Base-by-base conservation (phyloP, 352 stramenopile genomes). In the Blastocystis sp. region DNA sequence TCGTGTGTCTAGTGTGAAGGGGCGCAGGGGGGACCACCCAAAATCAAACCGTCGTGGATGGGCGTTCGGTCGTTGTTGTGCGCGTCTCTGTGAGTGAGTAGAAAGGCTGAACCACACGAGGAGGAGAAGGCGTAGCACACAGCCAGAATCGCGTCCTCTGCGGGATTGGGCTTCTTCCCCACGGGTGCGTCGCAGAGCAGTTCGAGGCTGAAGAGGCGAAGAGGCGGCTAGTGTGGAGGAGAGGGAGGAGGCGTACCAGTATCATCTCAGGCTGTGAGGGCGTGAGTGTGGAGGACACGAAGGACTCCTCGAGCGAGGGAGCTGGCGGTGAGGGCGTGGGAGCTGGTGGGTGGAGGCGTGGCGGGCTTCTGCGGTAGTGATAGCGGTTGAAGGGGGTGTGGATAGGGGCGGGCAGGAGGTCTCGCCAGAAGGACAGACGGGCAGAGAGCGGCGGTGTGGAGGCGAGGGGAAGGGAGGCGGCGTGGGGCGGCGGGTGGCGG, bases 41-140 rank as follows among this genome's bases (percentile, higher is more conserved):
- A 84, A 57, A 84, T 84, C 34, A 84, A 69, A 38, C 54, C 74
- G 24, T 28, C 28, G 24, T 84, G 74, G 42, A 84, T 84, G 14
- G 61, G 38, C 38, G 74, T 84, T 59, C 48, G 24, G 69, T 84
- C 74, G 45, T 84, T 84, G 54, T 84, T 84, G 24, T 84, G 74
- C 17, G 28, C 28, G 66, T 84, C 74, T 14, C 74, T 84, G 48
- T 17, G n/a, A 48, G 2, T 38, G 34, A 68, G 3, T 24, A 28
- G 11, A 68, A 3, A 52, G 64, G 1, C 17, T 52, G 34, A 34
- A 3, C 7, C 3, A 2, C 59, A 84, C 74, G 74, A 68, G 34
- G 42, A 59, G 19, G 74, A 66, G 24, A 70, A 84, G n/a, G 74
- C 28, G 34, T 70, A 84, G 48, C 68, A 84, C 9, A 68, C 38